Base-by-base conservation (phyloP, 2,329 filamentous ascomycete species). In the Periconia sp. region DNA sequence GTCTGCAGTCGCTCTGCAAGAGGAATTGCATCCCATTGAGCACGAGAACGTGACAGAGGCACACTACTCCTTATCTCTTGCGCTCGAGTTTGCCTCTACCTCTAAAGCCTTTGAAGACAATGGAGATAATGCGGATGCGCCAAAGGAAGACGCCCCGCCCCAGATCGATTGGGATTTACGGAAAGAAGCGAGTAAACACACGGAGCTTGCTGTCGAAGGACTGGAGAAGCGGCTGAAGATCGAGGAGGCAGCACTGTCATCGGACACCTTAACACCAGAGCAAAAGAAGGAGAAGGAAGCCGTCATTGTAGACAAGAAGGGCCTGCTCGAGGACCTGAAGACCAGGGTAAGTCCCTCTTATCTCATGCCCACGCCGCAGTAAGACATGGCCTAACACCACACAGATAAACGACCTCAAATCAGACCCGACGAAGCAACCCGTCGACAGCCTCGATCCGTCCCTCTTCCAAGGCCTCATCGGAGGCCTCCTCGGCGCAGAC, bases 1-100 rank as follows among this genome's bases (percentile, higher is more conserved):
- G 63, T 85, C 88, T 14, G 87, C 92, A 1, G 83, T 97, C 46
- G 83, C 84, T 41, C 84, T 95, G 66, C 95, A 95, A 75, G 77
- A 90, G 63, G 82, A 89, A 47, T 82, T 97, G 2, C 92, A 91
- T 69, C 83, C 90, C 0, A 82, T 88, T 47, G 91, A 95, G 57
- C 91, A 90, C 14, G 89, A 92, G 63, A 83, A 95, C 48, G 83
- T 97, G 52, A 93, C 94, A 41, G 94, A 99, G 78, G 93, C 91
- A 15, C 92, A 99, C 77, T 99, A 90, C 80, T 97, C 97, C 76
- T 86, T 99, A 23, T 96, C 93, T 0, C 84, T 99, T 15, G 94
- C 94, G 0, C 83, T 99, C 27, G 94, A 99, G 70, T 97, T 97
- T 64, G 91, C 91, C 3, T 94, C 91, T 0, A 85, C 94, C 44